Evolutionary conservation across 352 stramenopile species (phyloP).

Genomic region (Globisporangium uncinulatum): DNA sequence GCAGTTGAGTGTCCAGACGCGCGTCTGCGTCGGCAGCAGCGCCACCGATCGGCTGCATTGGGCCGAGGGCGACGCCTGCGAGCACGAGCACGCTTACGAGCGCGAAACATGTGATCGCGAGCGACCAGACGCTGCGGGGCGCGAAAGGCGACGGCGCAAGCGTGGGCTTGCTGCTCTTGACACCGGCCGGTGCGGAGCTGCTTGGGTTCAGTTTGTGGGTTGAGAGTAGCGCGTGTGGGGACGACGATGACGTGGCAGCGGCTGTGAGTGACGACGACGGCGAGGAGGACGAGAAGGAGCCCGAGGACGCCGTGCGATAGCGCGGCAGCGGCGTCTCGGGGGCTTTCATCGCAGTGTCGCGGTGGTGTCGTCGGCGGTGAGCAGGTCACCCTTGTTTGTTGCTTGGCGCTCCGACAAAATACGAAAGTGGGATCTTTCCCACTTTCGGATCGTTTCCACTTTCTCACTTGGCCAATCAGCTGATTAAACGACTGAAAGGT

Average conservation of each 20-base stretch:
- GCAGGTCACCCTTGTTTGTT: no score
- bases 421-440: no score
- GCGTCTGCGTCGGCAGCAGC: neutral
- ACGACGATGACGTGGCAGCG: neutral
- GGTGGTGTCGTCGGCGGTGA: no score
- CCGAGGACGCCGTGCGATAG: constrained; percentile 3
- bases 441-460: no score
- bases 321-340: constrained; percentile 5
- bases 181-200: neutral
- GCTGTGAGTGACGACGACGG: neutral
- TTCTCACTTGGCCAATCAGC: no score
- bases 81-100: constrained; percentile 8
- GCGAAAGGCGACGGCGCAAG: constrained; percentile 5
- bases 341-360: neutral
- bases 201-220: neutral
- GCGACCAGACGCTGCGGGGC: neutral
- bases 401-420: no score
- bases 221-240: neutral
- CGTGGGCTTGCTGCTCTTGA: constrained; percentile 3
- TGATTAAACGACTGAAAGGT: no score
- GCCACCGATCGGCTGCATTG: constrained; percentile 3
- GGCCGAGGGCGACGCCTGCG: neutral
- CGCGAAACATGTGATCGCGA: neutral
- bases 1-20: constrained; percentile 6
- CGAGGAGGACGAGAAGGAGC: neutral